Evolutionary conservation across 2,329 filamentous ascomycete genomes (phyloP).

Genomic region (Fonsecaea monophora): DNA sequence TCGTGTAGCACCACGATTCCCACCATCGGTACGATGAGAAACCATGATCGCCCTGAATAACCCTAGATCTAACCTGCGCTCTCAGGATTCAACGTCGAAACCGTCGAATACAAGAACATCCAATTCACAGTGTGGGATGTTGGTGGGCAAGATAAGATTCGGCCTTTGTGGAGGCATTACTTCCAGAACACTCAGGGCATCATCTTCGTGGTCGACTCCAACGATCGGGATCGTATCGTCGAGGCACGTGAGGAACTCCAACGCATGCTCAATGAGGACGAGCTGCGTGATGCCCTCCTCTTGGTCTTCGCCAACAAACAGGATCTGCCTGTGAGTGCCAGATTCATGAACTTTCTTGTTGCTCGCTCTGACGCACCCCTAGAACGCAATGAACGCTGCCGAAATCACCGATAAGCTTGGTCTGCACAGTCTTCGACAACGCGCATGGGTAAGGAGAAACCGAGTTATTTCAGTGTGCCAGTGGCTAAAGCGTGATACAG

Average conservation of each 20-base stretch:
- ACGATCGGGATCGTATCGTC: constrained; percentile 96
- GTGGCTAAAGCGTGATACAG: constrained; percentile 56
- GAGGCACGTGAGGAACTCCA: constrained; percentile 96
- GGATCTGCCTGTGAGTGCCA: constrained; percentile 84
- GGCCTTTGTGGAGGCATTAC: constrained; percentile 99
- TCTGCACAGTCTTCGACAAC: constrained; percentile 97
- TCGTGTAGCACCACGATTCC: constrained; percentile 92
- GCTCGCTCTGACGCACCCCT: constrained; percentile 22
- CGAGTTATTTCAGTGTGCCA: constrained; percentile 10
- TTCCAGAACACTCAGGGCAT: constrained; percentile 99
- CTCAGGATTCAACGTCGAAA: constrained; percentile 98
- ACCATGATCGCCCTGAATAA: constrained; percentile 9
- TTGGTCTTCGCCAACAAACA: constrained; percentile 99
- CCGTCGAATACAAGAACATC: constrained; percentile 99
- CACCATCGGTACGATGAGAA: constrained; percentile 75
- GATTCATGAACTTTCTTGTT: constrained; percentile 5
- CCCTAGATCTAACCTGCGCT: constrained; percentile 23
- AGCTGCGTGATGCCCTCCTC: constrained; percentile 95
- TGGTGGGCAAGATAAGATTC: constrained; percentile 99
- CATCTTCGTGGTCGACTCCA: constrained; percentile 99
- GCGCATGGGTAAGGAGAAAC: constrained; percentile 82
- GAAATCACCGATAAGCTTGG: constrained; percentile 99
- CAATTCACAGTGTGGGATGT: constrained; percentile 99
- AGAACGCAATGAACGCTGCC: constrained; percentile 99
- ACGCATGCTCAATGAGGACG: constrained; percentile 98